Percentiles rank a stretch among this genome's conserved stretches.
phyloP scores from a whole-genome alignment of 1,284 basidiomycete species.

The Tilletia caries region DNA sequence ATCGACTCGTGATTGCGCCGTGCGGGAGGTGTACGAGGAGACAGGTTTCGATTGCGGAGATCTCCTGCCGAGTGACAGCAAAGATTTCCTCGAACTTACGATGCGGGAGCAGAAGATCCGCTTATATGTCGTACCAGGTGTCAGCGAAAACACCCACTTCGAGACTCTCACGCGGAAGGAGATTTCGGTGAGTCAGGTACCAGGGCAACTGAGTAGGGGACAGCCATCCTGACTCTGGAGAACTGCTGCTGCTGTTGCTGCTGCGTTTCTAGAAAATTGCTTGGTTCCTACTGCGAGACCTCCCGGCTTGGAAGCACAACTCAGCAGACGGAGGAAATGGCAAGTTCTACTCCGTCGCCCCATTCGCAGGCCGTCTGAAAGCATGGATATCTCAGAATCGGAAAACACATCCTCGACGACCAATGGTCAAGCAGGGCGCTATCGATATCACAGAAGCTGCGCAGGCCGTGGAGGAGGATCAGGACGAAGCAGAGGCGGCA shows the following conservation, averaged over 20 bases:
- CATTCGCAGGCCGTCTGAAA: slow-evolving; percentile 67
- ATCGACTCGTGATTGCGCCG: slow-evolving; percentile 56
- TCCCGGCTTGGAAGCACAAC: slow-evolving; percentile 89
- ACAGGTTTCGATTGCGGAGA: slow-evolving; percentile 49
- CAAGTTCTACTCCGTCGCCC: slow-evolving; percentile 92
- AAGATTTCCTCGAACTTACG: slow-evolving; percentile 74
- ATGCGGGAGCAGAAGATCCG: slow-evolving; percentile 86
- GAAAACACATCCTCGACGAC: slow-evolving; percentile 29
- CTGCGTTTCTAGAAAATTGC: slow-evolving; percentile 67
- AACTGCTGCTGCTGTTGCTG: too few relatives aligned
- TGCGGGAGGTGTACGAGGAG: slow-evolving; percentile 59
- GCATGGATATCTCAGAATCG: slow-evolving; percentile 50
- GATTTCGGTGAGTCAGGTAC: slow-evolving; percentile 74
- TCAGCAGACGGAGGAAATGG: slow-evolving; percentile 61
- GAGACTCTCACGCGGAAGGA: slow-evolving; percentile 94
- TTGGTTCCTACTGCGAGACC: slow-evolving; percentile 85
- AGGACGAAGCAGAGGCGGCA: slow-evolving; percentile 7
- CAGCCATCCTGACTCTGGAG: neutral
- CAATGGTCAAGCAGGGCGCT: neutral
- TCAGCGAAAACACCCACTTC: slow-evolving; percentile 86
- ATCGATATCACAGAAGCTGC: neutral
- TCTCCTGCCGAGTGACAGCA: slow-evolving; percentile 37
- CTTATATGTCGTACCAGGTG: slow-evolving; percentile 82
- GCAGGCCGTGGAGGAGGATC: slow-evolving; percentile 1
- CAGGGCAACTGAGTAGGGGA: neutral